Evolutionary conservation across 2,329 filamentous ascomycete genomes (phyloP).

Genomic region (Microcyclospora tardicrescens): DNA sequence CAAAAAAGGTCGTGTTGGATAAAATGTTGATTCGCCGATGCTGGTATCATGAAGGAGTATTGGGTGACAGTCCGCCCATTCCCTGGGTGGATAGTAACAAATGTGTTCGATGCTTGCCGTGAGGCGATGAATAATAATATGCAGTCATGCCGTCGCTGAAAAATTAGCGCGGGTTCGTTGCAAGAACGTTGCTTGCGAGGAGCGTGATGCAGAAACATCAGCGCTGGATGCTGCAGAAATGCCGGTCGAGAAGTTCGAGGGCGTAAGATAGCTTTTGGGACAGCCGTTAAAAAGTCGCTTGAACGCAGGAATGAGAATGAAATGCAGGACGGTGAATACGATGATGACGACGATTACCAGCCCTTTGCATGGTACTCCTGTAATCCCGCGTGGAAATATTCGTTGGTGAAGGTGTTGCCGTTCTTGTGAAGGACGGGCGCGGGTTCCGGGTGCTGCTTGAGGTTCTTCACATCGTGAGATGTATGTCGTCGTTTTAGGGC

Average conservation of each 20-base stretch:
- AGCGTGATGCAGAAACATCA: too few species aligned
- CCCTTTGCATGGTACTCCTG: constrained; percentile 75
- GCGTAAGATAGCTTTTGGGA: too few species aligned
- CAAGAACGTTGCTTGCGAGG: too few species aligned
- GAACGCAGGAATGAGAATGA: constrained; percentile 15
- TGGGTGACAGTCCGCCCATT: too few species aligned
- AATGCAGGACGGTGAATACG: constrained; percentile 1
- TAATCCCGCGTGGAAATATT: constrained; percentile 74
- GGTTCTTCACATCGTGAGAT: constrained; percentile 77
- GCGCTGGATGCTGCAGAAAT: too few species aligned
- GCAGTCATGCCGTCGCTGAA: too few species aligned
- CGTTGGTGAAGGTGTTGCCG: constrained; percentile 73
- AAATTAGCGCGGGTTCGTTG: too few species aligned
- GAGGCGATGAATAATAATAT: too few species aligned
- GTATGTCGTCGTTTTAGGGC: constrained; percentile 84
- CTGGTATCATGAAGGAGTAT: constrained; percentile 6
- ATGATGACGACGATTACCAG: constrained; percentile 44
- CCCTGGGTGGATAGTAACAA: too few species aligned
- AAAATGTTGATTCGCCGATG: constrained; percentile 3
- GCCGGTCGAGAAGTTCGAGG: too few species aligned
- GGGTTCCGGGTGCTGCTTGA: constrained; percentile 65
- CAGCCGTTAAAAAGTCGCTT: constrained; percentile 9
- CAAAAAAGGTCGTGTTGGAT: too few species aligned
- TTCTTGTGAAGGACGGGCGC: constrained; percentile 43
- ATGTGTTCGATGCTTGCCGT: too few species aligned